Evolutionary conservation across 495 filamentous ascomycete genomes (phyloP).

Genomic region (Trichoderma orchidacearum): DNA sequence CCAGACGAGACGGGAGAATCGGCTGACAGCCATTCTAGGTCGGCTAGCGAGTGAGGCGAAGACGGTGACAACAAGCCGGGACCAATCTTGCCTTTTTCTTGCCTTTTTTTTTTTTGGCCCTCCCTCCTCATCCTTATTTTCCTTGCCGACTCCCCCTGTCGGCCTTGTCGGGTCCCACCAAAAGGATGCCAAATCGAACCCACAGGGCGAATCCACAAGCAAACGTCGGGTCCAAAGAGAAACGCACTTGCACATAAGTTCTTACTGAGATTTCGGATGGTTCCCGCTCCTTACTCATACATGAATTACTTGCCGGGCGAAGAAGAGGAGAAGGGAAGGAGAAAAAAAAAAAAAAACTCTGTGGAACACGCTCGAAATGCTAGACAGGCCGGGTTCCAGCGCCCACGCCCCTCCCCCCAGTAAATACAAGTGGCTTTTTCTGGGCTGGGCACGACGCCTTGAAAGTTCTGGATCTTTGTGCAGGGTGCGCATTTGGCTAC

Average conservation of each 20-base stretch:
- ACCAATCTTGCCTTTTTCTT: background rate
- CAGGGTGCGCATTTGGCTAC: no score
- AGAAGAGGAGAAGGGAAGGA: background rate
- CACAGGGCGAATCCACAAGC: background rate
- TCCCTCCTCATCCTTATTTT: background rate
- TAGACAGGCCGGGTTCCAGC: background rate
- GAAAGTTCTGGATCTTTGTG: background rate
- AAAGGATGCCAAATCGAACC: background rate
- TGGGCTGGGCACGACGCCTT: background rate
- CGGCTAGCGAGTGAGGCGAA: background rate
- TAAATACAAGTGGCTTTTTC: background rate
- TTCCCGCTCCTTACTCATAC: background rate
- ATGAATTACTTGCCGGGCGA: background rate
- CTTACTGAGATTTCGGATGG: background rate
- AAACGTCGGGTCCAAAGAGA: background rate
- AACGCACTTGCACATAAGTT: background rate
- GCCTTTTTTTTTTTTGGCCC: background rate
- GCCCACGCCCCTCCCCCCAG: background rate
- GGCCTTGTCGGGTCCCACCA: no score
- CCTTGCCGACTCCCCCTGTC: no score
- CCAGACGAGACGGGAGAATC: background rate
- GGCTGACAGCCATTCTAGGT: background rate
- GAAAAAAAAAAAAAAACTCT: background rate
- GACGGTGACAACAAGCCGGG: background rate
- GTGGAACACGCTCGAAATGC: background rate